Percentiles rank a stretch among this genome's conserved stretches.
Conservation (phyloP, 257 asterid species). For the Anisodus tanguticus region DNA sequence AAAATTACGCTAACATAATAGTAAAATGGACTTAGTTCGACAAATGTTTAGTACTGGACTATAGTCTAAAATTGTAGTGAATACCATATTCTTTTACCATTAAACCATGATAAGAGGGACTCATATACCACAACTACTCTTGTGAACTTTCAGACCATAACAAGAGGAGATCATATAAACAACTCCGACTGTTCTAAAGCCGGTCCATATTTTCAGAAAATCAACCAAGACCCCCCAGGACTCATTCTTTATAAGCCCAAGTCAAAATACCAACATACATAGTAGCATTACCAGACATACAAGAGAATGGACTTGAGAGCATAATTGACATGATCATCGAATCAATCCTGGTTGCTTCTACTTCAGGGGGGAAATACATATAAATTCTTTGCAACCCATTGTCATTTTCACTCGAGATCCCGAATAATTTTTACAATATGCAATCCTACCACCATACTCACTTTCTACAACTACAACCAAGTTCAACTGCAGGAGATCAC, state of each 20-base stretch:
- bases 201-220: background rate
- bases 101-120: background rate
- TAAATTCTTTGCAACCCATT: slow-evolving; percentile 4
- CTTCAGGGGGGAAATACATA: slow-evolving; percentile 15
- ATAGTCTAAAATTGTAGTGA: background rate
- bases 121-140: background rate
- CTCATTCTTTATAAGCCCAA: background rate
- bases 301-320: background rate
- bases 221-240: background rate
- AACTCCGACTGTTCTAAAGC: background rate
- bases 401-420: slow-evolving; percentile 5
- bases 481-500: background rate
- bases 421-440: slow-evolving; percentile 32
- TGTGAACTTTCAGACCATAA: background rate
- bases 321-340: background rate
- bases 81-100: background rate
- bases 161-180: background rate
- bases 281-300: background rate
- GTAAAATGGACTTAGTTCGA: no score
- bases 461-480: slow-evolving; percentile 21
- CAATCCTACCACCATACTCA: slow-evolving; percentile 28
- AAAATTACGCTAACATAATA: no score
- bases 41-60: background rate
- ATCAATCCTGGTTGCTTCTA: background rate
- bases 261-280: background rate